These are phyloP conservation scores for Penicillium rolfsii DNA, from an alignment of 2,329 filamentous ascomycete species.

Conservation along the genomic window DNA sequence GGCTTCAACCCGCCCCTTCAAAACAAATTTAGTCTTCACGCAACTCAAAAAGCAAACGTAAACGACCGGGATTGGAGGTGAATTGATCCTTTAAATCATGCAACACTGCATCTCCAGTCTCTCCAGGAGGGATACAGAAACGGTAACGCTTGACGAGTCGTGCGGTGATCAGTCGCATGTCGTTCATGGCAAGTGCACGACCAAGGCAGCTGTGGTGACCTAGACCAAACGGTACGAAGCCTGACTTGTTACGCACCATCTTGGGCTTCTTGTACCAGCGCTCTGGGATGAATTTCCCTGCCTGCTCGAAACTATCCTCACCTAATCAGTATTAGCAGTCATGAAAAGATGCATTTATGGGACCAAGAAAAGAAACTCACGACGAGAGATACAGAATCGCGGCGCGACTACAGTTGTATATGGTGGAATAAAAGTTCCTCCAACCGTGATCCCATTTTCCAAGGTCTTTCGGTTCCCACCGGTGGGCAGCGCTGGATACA, in stretches of 20 bases:
- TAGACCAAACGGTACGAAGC: constrained; percentile 23
- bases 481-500: constrained; percentile 22
- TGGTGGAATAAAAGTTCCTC: constrained; percentile 20
- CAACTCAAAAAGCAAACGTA: constrained; percentile 19
- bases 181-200: constrained; percentile 24
- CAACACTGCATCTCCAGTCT: constrained; percentile 14
- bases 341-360: neutral
- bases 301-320: constrained; percentile 18
- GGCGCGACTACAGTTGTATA: constrained; percentile 25
- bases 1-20: neutral
- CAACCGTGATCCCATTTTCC: constrained; percentile 17
- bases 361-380: constrained; percentile 9
- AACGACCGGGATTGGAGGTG: constrained; percentile 19
- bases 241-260: constrained; percentile 19
- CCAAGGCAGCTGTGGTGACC: constrained; percentile 24
- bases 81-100: constrained; percentile 20
- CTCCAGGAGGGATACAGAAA: constrained; percentile 14
- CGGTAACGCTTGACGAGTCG: constrained; percentile 17
- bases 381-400: constrained; percentile 18
- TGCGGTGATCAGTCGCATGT: constrained; percentile 23
- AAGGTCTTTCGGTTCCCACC: constrained; percentile 22
- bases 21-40: constrained; percentile 3
- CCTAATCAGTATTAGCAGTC: constrained; percentile 4
- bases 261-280: constrained; percentile 22
- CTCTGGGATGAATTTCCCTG: constrained; percentile 25